Percentiles rank a stretch among this genome's conserved stretches.
These are phyloP conservation scores for Tetrapisispora fleetii DNA, from an alignment of 805 yeast genomes.

Conservation along the genomic window DNA sequence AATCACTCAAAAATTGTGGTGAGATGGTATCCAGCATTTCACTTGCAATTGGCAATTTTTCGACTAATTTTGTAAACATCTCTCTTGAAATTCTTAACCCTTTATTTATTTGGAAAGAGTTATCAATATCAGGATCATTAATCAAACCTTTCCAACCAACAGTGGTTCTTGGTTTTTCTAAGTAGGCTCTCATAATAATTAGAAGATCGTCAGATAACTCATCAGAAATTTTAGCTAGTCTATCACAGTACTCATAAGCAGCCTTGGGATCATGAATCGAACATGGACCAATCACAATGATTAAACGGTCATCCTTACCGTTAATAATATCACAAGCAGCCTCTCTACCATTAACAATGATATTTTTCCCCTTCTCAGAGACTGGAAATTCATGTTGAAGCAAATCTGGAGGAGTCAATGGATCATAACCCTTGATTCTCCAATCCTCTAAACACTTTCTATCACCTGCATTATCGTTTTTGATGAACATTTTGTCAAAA, in stretches of 20 bases:
- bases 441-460: constrained; percentile 58
- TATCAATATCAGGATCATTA: constrained; percentile 92
- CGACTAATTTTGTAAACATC: constrained; percentile 73
- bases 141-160: constrained; percentile 99
- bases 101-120: constrained; percentile 87
- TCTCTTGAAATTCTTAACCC: constrained; percentile 83
- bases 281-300: constrained; percentile 93
- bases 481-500: constrained; percentile 57
- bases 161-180: constrained; percentile 97
- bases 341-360: constrained; percentile 68
- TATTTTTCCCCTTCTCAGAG: constrained; percentile 40
- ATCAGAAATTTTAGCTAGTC: constrained; percentile 55
- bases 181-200: constrained; percentile 92
- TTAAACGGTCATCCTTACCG: constrained; percentile 70
- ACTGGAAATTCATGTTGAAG: constrained; percentile 79
- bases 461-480: constrained; percentile 79
- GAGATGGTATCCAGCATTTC: constrained; percentile 98
- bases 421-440: constrained; percentile 83
- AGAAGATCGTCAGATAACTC: constrained; percentile 69
- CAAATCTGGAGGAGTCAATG: constrained; percentile 85
- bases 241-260: constrained; percentile 77
- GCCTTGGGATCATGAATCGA: constrained; percentile 87
- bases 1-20: constrained; percentile 89
- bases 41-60: constrained; percentile 81
- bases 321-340: constrained; percentile 66